These are phyloP conservation scores for Candida palmyrensis DNA, from an alignment of 805 yeast genomes.

Conservation along the genomic window DNA sequence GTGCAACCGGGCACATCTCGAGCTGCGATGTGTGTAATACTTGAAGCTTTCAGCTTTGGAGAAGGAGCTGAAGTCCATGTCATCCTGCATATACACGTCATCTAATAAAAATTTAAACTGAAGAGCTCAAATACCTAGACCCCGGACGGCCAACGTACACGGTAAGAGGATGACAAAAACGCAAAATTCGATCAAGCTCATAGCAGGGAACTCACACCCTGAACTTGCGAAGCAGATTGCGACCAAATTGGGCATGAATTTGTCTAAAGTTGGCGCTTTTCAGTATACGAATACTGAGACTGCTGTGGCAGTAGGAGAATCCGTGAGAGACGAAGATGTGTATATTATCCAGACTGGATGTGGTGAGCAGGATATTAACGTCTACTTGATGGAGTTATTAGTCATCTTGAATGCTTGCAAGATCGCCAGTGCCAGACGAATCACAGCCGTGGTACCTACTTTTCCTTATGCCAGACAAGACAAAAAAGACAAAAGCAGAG, in stretches of 20 bases:
- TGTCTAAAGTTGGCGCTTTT: conserved; percentile 74
- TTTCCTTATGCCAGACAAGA: conserved; percentile 98
- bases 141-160: too few relatives aligned
- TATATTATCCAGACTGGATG: conserved; percentile 77
- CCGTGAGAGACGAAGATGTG: conserved; percentile 81
- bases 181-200: conserved; percentile 43
- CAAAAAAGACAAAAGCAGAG: conserved; percentile 91
- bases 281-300: conserved; percentile 85
- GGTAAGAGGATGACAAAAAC: conserved; percentile 3
- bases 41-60: neutral
- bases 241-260: conserved; percentile 54
- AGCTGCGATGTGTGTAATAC: conserved; percentile 31
- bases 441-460: conserved; percentile 92
- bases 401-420: conserved; percentile 92
- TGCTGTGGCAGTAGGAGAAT: conserved; percentile 72
- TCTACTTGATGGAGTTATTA: conserved; percentile 78
- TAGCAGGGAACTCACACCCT: conserved; percentile 76
- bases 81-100: conserved; percentile 2
- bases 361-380: conserved; percentile 70
- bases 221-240: conserved; percentile 74
- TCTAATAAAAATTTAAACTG: too few relatives aligned
- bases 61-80: neutral
- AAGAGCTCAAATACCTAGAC: too few relatives aligned
- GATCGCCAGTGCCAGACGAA: conserved; percentile 91
- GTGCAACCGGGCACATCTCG: conserved; percentile 35